These are phyloP conservation scores for Solanum clarkiae DNA, from an alignment of 257 asterid genomes.

Conservation along the genomic window DNA sequence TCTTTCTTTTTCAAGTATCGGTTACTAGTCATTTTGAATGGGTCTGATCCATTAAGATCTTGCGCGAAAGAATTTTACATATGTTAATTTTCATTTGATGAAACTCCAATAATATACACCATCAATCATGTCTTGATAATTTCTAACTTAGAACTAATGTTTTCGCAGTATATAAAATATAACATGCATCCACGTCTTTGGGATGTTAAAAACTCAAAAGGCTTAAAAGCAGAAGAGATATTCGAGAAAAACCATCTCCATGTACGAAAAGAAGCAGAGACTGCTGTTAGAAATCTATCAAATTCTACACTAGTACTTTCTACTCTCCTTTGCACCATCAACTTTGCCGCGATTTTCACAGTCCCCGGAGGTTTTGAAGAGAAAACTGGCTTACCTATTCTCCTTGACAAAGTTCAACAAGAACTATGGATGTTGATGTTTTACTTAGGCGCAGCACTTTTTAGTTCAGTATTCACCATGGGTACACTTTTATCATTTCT, in stretches of 20 bases:
- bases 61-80: neutral
- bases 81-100: neutral
- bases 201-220: neutral
- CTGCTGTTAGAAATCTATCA: neutral
- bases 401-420: neutral
- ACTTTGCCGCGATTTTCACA: conserved; percentile 6
- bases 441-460: neutral
- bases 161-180: neutral
- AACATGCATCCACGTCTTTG: neutral
- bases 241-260: neutral
- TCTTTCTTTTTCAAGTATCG: neutral
- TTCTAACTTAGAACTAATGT: neutral
- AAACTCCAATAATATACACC: neutral
- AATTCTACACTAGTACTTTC: neutral
- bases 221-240: neutral
- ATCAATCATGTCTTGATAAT: neutral
- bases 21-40: neutral
- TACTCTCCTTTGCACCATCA: conserved; percentile 1
- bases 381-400: neutral
- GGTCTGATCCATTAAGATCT: neutral
- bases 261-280: neutral
- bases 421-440: neutral
- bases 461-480: neutral
- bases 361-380: conserved; percentile 8
- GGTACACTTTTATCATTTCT: neutral